Evolutionary conservation across 2,329 filamentous ascomycete species (phyloP), one percentile per base, ranked within the genome.

Genomic region (Ceratocystis destructans): DNA sequence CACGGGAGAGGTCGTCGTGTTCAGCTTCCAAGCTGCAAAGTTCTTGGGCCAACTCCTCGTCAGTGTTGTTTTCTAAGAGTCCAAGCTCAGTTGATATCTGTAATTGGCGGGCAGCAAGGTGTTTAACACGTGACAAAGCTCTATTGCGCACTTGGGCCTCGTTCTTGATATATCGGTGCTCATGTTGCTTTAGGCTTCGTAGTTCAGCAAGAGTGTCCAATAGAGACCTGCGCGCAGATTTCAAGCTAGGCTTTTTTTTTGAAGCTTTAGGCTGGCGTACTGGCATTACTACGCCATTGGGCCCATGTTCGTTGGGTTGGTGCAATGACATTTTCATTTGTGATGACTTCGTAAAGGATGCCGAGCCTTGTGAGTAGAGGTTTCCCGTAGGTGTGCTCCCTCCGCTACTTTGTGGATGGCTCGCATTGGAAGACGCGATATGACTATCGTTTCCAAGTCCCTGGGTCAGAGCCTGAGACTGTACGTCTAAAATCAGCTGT

Each of bases 101-200:
- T 37, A 76, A 75, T 67, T 79, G 78, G 63, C 84, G 78, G 0
- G 78, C 77, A 1, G 78, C 73, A 62, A 86, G 76, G 70, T 74
- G 77, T 6, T 82, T 79, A 4, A 89, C 78, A 70, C 82, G 82
- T 1, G 79, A 76, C 0, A 90, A 75, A 0, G 83, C 84, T 2
- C 78, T 75, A 67, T 83, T 81, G 15, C 87, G 79, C 65, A 82
- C 77, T 2, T 77, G 75, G 45, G 88, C 73, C 1, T 86, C 83
- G 1, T 78, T 75, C 2, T 81, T 79, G 0, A 90, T 75, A 28
- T 84, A 77, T 0, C 79, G 77, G n/a, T 85, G 78, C 74, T 91
- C 87, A 67, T 90, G 87, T 2, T 78, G 77, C 72, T 90, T 90
- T 31, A 92, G 76, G 7, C 80, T 79, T 0, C 83, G 83, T 4